These are phyloP conservation scores for Primulina tabacum DNA, from an alignment of 257 asterid species.

Conservation along the genomic window DNA sequence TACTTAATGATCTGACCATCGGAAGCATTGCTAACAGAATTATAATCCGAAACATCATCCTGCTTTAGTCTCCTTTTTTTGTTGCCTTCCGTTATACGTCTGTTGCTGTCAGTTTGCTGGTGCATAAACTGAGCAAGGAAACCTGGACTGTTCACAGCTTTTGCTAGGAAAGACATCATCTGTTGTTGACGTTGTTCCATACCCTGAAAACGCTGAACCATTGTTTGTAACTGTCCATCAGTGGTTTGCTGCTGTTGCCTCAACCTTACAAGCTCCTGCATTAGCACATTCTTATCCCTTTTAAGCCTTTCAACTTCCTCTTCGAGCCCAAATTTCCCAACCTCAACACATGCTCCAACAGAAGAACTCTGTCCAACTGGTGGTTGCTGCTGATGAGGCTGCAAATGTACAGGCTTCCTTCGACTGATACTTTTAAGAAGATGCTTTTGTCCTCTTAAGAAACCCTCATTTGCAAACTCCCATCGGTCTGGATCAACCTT, in stretches of 20 bases:
- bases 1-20: constrained; percentile 85
- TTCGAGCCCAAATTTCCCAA: constrained; percentile 61
- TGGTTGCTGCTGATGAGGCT: constrained; percentile 33
- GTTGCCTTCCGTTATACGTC: constrained; percentile 55
- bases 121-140: constrained; percentile 72
- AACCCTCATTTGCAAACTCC: constrained; percentile 66
- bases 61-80: constrained; percentile 74
- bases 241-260: constrained; percentile 78
- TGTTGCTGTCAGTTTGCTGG: constrained; percentile 46
- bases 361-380: constrained; percentile 32
- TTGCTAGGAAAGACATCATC: constrained; percentile 87
- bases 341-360: constrained; percentile 59
- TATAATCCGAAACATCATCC: constrained; percentile 41
- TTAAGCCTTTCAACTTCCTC: constrained; percentile 73
- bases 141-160: constrained; percentile 79
- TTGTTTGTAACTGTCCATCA: constrained; percentile 62
- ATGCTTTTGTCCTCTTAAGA: constrained; percentile 59
- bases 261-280: constrained; percentile 82
- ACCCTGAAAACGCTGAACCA: constrained; percentile 64
- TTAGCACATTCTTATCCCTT: constrained; percentile 68
- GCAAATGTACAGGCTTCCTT: constrained; percentile 53
- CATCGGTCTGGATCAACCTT: constrained; percentile 64
- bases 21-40: constrained; percentile 33
- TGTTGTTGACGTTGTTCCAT: constrained; percentile 84
- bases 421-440: constrained; percentile 60